Evolutionary conservation across 129 eudicot species (phyloP).

Genomic region (Centrapalus pauciflorus): DNA sequence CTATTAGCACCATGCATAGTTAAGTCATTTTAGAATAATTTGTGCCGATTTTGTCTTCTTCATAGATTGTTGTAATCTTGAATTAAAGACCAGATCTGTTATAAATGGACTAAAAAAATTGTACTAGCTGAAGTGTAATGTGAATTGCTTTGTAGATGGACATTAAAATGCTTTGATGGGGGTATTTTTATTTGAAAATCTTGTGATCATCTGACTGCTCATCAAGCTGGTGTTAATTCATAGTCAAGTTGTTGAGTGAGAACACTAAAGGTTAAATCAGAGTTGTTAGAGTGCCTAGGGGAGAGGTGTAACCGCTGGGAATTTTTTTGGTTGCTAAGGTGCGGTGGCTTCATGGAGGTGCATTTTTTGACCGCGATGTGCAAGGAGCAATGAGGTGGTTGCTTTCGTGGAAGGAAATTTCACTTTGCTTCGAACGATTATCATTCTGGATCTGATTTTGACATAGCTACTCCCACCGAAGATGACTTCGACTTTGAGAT

Average conservation of each 20-base stretch:
- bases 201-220: background rate
- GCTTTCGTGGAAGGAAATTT: background rate
- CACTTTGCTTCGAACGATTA: background rate
- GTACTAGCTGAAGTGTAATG: background rate
- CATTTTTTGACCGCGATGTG: background rate
- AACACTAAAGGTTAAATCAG: background rate
- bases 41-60: background rate
- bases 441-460: background rate
- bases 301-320: background rate
- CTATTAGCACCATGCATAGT: background rate
- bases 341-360: background rate
- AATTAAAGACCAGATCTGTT: slow-evolving; percentile 7
- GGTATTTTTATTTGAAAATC: background rate
- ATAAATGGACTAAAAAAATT: background rate
- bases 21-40: background rate
- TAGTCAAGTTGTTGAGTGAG: background rate
- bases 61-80: slow-evolving; percentile 13
- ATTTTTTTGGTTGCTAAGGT: background rate
- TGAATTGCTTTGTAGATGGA: background rate
- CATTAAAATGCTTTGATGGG: background rate
- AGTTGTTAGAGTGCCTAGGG: background rate
- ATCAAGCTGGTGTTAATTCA: background rate
- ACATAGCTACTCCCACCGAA: background rate
- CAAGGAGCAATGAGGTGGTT: background rate
- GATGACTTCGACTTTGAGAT: background rate